phyloP scores from a whole-genome alignment of 352 stramenopile species.

The Globisporangium abappressorium region DNA sequence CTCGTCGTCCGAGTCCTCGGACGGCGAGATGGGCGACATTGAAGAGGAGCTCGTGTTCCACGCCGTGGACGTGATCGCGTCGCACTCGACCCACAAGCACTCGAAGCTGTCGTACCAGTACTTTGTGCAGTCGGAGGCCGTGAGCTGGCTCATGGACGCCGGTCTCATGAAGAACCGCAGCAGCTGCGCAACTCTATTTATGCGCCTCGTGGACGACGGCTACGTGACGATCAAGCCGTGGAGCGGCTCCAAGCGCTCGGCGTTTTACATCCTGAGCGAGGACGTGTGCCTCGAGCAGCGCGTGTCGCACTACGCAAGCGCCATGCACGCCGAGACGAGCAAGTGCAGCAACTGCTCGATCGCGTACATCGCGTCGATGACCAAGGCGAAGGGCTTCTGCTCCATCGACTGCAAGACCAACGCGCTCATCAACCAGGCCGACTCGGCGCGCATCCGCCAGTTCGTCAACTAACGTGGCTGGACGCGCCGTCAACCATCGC shows the following conservation, averaged over 20 bases:
- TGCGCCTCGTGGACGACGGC: slow-evolving; percentile 60
- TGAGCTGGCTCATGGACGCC: slow-evolving; percentile 79
- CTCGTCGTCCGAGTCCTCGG: slow-evolving; percentile 47
- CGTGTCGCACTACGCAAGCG: slow-evolving; percentile 57
- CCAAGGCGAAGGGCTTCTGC: slow-evolving; percentile 71
- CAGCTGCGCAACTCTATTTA: slow-evolving; percentile 50
- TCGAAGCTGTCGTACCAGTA: slow-evolving; percentile 81
- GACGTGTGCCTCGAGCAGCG: slow-evolving; percentile 52
- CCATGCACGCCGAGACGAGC: slow-evolving; percentile 72
- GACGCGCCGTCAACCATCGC: background rate
- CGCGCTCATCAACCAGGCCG: slow-evolving; percentile 63
- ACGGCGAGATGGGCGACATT: slow-evolving; percentile 51
- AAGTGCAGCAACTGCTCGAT: slow-evolving; percentile 82
- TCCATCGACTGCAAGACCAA: slow-evolving; percentile 89
- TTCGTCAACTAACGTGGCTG: slow-evolving; percentile 38
- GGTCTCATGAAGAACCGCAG: slow-evolving; percentile 60
- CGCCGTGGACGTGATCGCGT: slow-evolving; percentile 66
- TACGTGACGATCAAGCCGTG: slow-evolving; percentile 71
- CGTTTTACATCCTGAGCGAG: slow-evolving; percentile 74
- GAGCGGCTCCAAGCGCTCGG: slow-evolving; percentile 41
- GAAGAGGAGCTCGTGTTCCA: slow-evolving; percentile 58
- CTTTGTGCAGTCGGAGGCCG: slow-evolving; percentile 81
- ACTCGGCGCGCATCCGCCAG: slow-evolving; percentile 60
- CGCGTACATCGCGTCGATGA: slow-evolving; percentile 63
- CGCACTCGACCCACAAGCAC: slow-evolving; percentile 62